Base-by-base conservation (phyloP, 257 asterid genomes). In the Petunia axillaris region DNA sequence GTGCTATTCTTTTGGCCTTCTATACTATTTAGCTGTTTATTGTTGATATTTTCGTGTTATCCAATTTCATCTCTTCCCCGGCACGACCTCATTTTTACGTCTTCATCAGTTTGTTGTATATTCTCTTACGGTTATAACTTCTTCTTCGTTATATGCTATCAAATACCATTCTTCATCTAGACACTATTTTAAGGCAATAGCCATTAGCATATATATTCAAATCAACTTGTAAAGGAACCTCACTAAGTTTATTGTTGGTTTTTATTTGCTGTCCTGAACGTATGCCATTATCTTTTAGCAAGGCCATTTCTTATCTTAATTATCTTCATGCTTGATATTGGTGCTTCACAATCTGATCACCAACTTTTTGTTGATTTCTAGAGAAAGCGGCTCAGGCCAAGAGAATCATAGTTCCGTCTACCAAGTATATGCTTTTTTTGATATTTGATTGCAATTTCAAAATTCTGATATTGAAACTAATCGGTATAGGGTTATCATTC, bases 401-500 rank as follows among this genome's bases (percentile, higher is more conserved):
- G 44, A 11, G 60, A 71, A 35, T 35, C 8, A 37, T 48, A 44
- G 62, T 71, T 71, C 62, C 16, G 11, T 48, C 11, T 35, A 48
- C 44, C 11, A 16, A 11, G 44, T 10, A 48, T 48, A 46, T 48
- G 48, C 2, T 44, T 35, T 71, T 68, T 71, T 60, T 48, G 43
- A 71, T 35, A 35, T 5, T 11, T 71, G 43, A 71, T 6, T 9
- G 43, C 62, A 36, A 71, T 48, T 3, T 50, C 44, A 35, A 48
- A 6, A 48, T 71, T 35, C 62, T 71, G 77, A 71, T 48, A 48
- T 71, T 2, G 40, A 71, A 46, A 50, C 44, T 71, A 35, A 64
- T 44, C 57, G 79, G 54, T 76, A 13, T 68, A 87, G 90, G 90
- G 90, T 41, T 87, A 85, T 85, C 88, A 85, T 85, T 83, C 88